Conservation (phyloP, 352 stramenopile species). For the Pythium myriotylum region DNA sequence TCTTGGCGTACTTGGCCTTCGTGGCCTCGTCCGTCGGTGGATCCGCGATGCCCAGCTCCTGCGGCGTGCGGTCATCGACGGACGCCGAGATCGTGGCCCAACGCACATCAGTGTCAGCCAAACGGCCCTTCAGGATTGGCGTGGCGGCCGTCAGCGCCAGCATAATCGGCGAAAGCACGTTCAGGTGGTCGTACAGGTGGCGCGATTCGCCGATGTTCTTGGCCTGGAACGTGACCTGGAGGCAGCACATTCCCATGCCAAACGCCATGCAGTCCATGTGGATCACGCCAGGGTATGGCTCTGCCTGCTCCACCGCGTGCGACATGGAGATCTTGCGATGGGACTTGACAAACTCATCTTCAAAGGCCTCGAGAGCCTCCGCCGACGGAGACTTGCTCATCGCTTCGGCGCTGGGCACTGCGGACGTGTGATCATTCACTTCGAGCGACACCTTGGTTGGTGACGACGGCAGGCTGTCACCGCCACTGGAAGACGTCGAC, state of each 20-base stretch:
- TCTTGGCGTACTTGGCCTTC: conserved; percentile 81
- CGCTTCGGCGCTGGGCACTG: conserved; percentile 22
- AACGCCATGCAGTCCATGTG: conserved; percentile 99
- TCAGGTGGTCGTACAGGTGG: conserved; percentile 99
- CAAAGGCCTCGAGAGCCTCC: conserved; percentile 48
- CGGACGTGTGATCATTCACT: conserved; percentile 47
- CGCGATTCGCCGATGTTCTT: conserved; percentile 98
- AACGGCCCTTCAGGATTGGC: conserved; percentile 95
- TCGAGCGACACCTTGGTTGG: conserved; percentile 4
- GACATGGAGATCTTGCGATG: conserved; percentile 68
- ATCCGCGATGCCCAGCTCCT: conserved; percentile 63
- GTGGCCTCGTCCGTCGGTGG: conserved; percentile 48
- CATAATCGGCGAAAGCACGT: conserved; percentile 98
- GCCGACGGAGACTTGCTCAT: conserved; percentile 76
- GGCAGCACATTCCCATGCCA: conserved; percentile 99
- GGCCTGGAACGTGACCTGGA: conserved; percentile 98
- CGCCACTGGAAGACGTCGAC: conserved; percentile 16
- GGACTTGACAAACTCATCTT: conserved; percentile 55
- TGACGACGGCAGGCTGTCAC: conserved; percentile 24
- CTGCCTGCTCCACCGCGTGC: conserved; percentile 67
- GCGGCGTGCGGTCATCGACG: conserved; percentile 95
- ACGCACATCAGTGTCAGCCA: conserved; percentile 92
- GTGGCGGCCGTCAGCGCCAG: conserved; percentile 98
- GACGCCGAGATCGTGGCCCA: conserved; percentile 97
- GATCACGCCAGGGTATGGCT: conserved; percentile 90